Evolutionary conservation across 768 basidiomycete genomes (phyloP).

Genomic region (Termitomyces sp.): DNA sequence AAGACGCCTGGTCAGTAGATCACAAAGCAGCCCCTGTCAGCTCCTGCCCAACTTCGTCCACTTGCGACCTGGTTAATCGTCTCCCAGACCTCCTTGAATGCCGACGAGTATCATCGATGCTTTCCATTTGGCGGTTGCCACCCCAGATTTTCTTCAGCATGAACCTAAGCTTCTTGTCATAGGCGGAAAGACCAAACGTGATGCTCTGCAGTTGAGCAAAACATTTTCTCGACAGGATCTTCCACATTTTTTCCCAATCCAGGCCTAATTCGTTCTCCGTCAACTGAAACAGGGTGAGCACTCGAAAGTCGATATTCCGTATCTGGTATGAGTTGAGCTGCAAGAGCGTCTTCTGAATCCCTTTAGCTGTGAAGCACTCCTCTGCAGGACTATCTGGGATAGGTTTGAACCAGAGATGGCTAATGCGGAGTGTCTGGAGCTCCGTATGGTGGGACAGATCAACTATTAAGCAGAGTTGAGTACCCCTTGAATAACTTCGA

Average conservation of each 20-base stretch:
- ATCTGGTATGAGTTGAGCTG: constrained; percentile 16
- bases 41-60: constrained; percentile 8
- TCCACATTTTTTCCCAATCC: constrained; percentile 17
- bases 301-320: constrained; percentile 12
- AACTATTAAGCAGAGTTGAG: constrained; percentile 10
- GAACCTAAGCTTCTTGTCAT: constrained; percentile 13
- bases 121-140: background rate
- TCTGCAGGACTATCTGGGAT: constrained; percentile 12
- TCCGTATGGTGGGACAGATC: constrained; percentile 18
- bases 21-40: background rate
- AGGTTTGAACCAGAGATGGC: constrained; percentile 21
- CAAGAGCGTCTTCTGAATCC: constrained; percentile 17
- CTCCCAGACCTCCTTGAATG: constrained; percentile 14
- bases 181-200: constrained; percentile 13
- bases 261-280: constrained; percentile 12
- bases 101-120: constrained; percentile 7
- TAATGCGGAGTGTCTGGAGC: constrained; percentile 22
- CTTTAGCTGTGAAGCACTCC: constrained; percentile 16
- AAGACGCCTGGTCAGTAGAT: background rate
- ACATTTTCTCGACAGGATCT: constrained; percentile 12
- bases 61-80: constrained; percentile 14
- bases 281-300: constrained; percentile 14
- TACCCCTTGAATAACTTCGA: constrained; percentile 1
- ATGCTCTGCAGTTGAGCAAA: constrained; percentile 13
- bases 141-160: constrained; percentile 18